Evolutionary conservation across 148 eudicot species (phyloP), one percentile per base, ranked within the genome.

Genomic region (Diospyros kaki): DNA sequence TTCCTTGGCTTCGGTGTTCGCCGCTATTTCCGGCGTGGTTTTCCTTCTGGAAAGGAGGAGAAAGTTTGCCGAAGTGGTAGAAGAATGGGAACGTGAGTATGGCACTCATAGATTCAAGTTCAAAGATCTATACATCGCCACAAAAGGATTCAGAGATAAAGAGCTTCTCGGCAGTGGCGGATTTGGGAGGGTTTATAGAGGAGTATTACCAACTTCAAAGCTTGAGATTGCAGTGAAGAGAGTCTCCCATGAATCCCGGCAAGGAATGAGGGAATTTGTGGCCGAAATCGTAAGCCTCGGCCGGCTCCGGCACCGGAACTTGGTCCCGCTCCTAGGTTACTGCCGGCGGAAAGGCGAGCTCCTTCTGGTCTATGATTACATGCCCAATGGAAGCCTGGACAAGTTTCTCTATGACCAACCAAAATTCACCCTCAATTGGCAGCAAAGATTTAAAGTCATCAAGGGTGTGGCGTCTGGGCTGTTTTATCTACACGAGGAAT

Each of bases 51-150:
- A 66, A 42, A 78, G 87, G 75, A 82, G 81, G 83, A 87, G 74
- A 70, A 87, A 87, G 17, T 87, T 39, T 43, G 87, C 84, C 42
- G 87, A 87, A 78, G 80, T 81, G 9, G 45, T 82, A 42, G 90
- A 87, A 71, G 86, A 84, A 40, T 87, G 90, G 90, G 90, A 87
- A 73, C 82, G 75, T 51, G 83, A 80, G 11, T 87, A 87, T 53
- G 79, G 83, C 6, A 73, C 86, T 40, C 86, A 87, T 39, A 73
- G 90, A 28, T 76, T 87, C 77, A 82, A 84, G 13, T 84, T 73
- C 78, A 87, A 78, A 61, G 81, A 84, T 64, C 76, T 87, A 17
- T 84, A 87, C 53, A 79, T 53, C 18, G 86, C 90, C 14, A 84
- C 90, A 44, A 84, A 84, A 64, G 90, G 90, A 44, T 87, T 87